Evolutionary conservation across 805 yeast genomes (phyloP), one percentile per base, ranked within the genome.

Genomic region (Saturnispora sanitii): DNA sequence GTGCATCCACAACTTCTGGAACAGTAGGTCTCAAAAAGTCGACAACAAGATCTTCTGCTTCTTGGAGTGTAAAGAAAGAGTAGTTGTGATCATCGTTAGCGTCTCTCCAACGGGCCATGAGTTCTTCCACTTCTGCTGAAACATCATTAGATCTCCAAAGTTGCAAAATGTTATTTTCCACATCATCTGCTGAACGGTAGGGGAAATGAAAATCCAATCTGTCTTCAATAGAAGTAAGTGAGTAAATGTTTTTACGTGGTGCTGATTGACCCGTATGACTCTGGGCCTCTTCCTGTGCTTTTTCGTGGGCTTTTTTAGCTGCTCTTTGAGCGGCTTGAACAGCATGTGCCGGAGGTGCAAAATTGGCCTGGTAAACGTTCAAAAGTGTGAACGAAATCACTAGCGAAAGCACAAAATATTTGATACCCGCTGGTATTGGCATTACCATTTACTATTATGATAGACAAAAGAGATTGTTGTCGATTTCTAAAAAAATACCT

Each of bases 1-100:
- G 71, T 2, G 79, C 70, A 34, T 69, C 73, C 13, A 72, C 55
- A 32, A 77, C 57, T 46, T 73, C 77, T 1, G 82, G 80, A 11
- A 71, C 62, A 12, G 46, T 45, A 12, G 57, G 55, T 44, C 49
- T 55, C 31, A 59, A 42, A 60, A 50, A 47, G 40, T 58, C 60
- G 12, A 48, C 57, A 12, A 57, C 58, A 16, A 44, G 41, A 22
- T 50, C 54, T 46, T 55, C 59, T 8, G 62, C 62, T 25, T 57
- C 61, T 3, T 47, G 48, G 19, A 58, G 37, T 4, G 58, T 48
- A 28, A 56, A 36, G 6, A 58, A 40, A 33, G 48, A 46, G 45
- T 59, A 52, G 31, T 55, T 47, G 41, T 50, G 53, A 38, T 56
- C 53, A 20, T 54, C 55, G 41, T 60, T 59, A 22, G 55, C 52